Evolutionary conservation across 2,329 filamentous ascomycete species (phyloP), one percentile per base, ranked within the genome.

Genomic region (Xylariaceae sp.): DNA sequence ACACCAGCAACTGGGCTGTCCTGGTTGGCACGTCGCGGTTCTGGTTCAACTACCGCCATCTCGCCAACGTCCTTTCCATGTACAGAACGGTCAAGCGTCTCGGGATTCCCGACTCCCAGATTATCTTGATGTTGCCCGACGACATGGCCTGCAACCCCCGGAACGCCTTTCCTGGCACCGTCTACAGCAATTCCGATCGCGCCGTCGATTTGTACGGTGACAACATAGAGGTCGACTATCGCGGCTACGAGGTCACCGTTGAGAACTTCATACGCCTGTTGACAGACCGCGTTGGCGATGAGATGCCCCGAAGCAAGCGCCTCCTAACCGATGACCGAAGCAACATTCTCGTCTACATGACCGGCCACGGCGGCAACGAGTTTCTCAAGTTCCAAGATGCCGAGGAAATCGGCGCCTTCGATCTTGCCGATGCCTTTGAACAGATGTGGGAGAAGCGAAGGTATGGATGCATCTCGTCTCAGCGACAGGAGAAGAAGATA

Each of bases 371-470:
- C 37, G 94, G 94, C 15, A 96, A 97, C 73, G 92, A 97, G 76
- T 99, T 99, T 69, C 77, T 99, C 60, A 99, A 99, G 74, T 99
- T 99, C 71, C 94, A 99, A 74, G 94, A 99, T 68, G 90, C 92
- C 5, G 94, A 99, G 74, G 94, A 99, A 76, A 97, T 99, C 66
- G 92, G 91, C 58, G 92, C 92, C 0, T 97, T 95, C 73, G 94
- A 99, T 76, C 79, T 99, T 59, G 94, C 95, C 4, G 91, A 99
- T 74, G 94, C 94, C 0, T 97, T 99, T 73, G 92, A 95, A 75
- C 93, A 99, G 79, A 99, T 99, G 94, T 97, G 92, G 90, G 94
- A 99, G 82, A 99, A 99, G 85, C 95, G 95, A 79, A 88, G 94
- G 80, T 87, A 57, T 6, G 10, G 18, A n/a, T 15, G 17, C 23